Conservation (phyloP, 2,329 filamentous ascomycete genomes). For the Corniculantispora saksenae region DNA sequence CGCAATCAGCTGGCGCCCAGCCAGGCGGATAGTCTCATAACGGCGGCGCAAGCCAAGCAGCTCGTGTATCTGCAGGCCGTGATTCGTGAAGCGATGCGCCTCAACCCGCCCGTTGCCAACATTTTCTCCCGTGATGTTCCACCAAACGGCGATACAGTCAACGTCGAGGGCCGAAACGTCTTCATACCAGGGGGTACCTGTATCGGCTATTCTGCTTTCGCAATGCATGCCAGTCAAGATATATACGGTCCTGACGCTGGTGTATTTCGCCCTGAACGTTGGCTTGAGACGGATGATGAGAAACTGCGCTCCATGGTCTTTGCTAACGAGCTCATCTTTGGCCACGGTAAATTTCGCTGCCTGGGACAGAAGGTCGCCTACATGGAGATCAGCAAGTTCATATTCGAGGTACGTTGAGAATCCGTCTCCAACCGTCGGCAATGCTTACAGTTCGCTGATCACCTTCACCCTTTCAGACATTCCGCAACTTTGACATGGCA, state of each 20-base stretch:
- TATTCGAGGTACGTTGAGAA: conserved; percentile 17
- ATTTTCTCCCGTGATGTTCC: conserved; percentile 27
- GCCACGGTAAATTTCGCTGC: conserved; percentile 33
- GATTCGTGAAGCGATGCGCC: conserved; percentile 40
- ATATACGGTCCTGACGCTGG: conserved; percentile 29
- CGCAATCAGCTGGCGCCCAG: conserved; percentile 23
- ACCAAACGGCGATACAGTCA: conserved; percentile 18
- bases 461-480: conserved; percentile 23
- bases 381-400: conserved; percentile 29
- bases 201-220: conserved; percentile 28
- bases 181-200: conserved; percentile 24
- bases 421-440: neutral
- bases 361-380: conserved; percentile 33
- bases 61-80: conserved; percentile 41
- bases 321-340: conserved; percentile 33
- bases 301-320: conserved; percentile 29
- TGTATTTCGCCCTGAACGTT: conserved; percentile 26
- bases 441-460: neutral
- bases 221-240: conserved; percentile 26
- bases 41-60: conserved; percentile 29
- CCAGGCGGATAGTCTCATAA: conserved; percentile 23
- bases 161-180: conserved; percentile 15
- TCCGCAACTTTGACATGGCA: conserved; percentile 33
- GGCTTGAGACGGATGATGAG: conserved; percentile 31
- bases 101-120: conserved; percentile 26